Evolutionary conservation across 441 rosid species (phyloP).

Genomic region (Manihot esculenta): DNA sequence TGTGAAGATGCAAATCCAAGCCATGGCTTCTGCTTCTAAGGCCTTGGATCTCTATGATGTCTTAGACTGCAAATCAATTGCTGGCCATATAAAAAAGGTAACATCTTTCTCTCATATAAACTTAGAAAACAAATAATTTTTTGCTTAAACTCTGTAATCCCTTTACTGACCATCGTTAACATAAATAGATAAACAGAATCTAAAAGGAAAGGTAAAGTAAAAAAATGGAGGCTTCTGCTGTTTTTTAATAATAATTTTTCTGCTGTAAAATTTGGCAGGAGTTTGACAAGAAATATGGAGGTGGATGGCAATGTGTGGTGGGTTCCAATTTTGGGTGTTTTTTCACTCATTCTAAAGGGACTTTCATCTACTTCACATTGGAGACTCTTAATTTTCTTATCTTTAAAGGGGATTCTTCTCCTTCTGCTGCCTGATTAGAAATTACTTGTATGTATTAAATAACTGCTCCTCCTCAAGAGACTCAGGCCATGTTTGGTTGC

Average conservation of each 20-base stretch:
- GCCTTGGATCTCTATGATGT: conserved; percentile 85
- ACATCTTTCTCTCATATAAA: conserved; percentile 8
- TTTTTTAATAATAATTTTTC: background rate
- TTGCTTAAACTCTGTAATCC: background rate
- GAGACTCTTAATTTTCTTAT: conserved; percentile 78
- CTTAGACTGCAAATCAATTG: conserved; percentile 60
- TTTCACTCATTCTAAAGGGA: conserved; percentile 83
- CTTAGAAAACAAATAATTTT: background rate
- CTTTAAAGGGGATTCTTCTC: conserved; percentile 73
- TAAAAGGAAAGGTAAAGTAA: background rate
- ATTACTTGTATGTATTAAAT: conserved; percentile 5
- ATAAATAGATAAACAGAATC: too few relatives aligned
- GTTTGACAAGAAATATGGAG: conserved; percentile 66
- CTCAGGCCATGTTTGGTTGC: conserved; percentile 12
- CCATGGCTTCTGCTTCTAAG: conserved; percentile 79
- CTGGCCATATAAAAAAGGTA: conserved; percentile 82
- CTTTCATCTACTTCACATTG: conserved; percentile 75
- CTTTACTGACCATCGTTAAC: background rate
- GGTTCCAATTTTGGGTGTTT: conserved; percentile 91
- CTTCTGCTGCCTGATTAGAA: conserved; percentile 11
- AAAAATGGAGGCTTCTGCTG: background rate
- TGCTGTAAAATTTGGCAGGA: conserved; percentile 39
- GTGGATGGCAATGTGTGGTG: conserved; percentile 95
- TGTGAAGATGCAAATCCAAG: conserved; percentile 76
- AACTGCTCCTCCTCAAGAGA: background rate